Evolutionary conservation across 306 rosid species (phyloP).

Genomic region (Lotus japonicus): DNA sequence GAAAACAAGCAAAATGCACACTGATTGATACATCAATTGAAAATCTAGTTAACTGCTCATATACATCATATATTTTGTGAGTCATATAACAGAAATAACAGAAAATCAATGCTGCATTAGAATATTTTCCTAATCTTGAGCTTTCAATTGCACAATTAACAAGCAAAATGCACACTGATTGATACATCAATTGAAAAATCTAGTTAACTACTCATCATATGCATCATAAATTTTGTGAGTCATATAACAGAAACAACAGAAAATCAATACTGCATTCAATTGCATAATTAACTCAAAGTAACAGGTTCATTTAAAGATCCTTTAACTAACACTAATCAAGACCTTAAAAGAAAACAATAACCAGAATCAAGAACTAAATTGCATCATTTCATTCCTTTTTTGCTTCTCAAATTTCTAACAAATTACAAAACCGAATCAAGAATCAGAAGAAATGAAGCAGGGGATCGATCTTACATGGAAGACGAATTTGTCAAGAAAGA

Average conservation of each 20-base stretch:
- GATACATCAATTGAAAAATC: background rate
- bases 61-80: no score
- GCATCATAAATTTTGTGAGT: no score
- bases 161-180: background rate
- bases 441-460: background rate
- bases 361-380: background rate
- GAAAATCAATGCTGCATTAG: background rate
- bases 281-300: background rate
- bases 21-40: background rate
- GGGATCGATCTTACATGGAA: conserved; percentile 68
- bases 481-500: conserved; percentile 65
- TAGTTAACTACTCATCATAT: background rate
- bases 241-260: no score
- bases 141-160: background rate
- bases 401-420: background rate
- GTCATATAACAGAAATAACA: no score
- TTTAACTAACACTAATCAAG: background rate
- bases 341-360: background rate
- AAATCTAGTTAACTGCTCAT: background rate
- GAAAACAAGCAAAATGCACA: background rate
- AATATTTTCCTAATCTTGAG: background rate
- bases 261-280: background rate
- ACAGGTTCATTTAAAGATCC: background rate
- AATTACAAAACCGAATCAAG: background rate
- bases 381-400: background rate